Base-by-base conservation (phyloP, 805 yeast species). In the Metschnikowia henanensis region DNA sequence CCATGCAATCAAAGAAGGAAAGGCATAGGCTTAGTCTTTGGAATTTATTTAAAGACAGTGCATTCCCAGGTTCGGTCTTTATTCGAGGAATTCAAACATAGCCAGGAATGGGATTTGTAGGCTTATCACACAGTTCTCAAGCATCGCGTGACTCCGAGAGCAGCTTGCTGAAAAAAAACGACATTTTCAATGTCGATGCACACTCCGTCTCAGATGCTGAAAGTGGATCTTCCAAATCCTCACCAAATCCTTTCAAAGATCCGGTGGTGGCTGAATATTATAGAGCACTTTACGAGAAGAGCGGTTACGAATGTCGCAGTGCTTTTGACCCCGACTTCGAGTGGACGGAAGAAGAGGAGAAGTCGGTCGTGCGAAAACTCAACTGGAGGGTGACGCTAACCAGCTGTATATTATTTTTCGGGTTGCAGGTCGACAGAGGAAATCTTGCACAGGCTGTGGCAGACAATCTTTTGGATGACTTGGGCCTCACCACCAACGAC, bases 371-470 rank as follows among this genome's bases (percentile, higher is more conserved):
- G 13, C 55, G 79, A 58, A 80, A 79, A 53, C 65, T 79, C 32
- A 87, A 83, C 48, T 69, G 69, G 64, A 64, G 73, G 35, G 84
- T 83, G 21, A 66, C 81, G 4, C 61, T 79, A 23, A 70, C 82
- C 69, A 84, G 84, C 0, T 78, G 79, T 47, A 52, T 81, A 44
- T 71, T 81, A 79, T 81, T 81, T 56, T 63, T 77, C 33, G 79
- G 80, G 7, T 67, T 82, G 43, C 80, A 81, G 55, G 60, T 81
- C 44, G 86, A 80, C 60, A 64, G 87, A 53, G 74, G 75, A 39
- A 81, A 82, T 57, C 60, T 82, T 38, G 57, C 68, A 3, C 83
- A 80, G 53, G 84, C 84, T 7, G 66, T 79, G 5, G 68, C 87
- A 0, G 87, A 80, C 50, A 73, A 77, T 50, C 51, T 83, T 52